A percentile compares a stretch with the other conserved stretches of the same genome.
Conservation (phyloP, 306 rosid species). For the Purshia tridentata region DNA sequence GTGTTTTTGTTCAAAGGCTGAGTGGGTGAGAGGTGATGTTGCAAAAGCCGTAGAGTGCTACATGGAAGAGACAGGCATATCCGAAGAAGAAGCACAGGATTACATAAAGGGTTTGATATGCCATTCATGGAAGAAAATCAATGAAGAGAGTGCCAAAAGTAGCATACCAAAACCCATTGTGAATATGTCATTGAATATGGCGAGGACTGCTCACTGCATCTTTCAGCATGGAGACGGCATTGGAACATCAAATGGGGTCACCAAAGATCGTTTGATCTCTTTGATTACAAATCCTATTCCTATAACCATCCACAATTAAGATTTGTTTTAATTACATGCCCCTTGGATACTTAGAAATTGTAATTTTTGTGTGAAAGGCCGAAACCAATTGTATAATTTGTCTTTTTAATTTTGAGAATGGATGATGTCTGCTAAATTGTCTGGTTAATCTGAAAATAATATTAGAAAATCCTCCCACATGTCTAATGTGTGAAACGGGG, state of each 20-base stretch:
- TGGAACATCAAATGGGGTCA: constrained; percentile 23
- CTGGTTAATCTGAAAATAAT: not conserved
- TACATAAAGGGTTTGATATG: constrained; percentile 8
- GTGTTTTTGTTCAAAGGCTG: constrained; percentile 13
- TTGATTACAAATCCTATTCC: constrained; percentile 28
- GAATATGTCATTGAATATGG: constrained; percentile 31
- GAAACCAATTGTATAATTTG: too few relatives aligned
- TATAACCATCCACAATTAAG: not conserved
- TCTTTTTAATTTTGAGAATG: not conserved
- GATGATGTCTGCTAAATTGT: not conserved
- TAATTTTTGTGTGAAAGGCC: too few relatives aligned
- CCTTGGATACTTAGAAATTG: too few relatives aligned
- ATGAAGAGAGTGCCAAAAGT: constrained; percentile 6
- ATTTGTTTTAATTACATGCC: not conserved
- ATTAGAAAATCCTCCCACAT: not conserved
- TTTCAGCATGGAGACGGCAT: constrained; percentile 36
- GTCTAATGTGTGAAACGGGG: not conserved
- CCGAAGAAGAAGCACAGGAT: constrained; percentile 24
- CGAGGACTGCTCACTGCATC: constrained; percentile 25
- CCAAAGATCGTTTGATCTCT: constrained; percentile 21
- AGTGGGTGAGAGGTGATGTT: constrained; percentile 37
- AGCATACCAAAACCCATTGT: constrained; percentile 22
- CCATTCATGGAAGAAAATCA: constrained; percentile 27
- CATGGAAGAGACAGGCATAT: constrained; percentile 25
- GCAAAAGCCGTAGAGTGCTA: constrained; percentile 29